phyloP scores from a whole-genome alignment of 192 early-diverging fungal species.

The Chytriomyces sp. region DNA sequence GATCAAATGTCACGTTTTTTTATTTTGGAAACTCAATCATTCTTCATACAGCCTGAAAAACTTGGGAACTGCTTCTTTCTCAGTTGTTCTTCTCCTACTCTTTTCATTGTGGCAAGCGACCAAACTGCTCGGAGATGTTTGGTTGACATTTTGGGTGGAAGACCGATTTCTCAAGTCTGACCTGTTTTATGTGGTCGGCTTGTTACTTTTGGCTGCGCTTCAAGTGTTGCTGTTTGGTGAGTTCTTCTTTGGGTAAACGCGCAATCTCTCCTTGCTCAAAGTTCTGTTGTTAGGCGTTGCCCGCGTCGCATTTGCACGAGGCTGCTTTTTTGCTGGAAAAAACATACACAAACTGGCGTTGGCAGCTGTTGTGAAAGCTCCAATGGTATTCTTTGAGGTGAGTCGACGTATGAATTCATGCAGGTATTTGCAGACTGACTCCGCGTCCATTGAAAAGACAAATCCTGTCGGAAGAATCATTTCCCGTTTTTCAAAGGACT shows the following conservation, averaged over 20 bases:
- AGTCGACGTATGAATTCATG: neutral
- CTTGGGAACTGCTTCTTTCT: constrained; percentile 2
- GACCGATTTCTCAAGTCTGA: neutral
- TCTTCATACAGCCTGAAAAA: constrained; percentile 8
- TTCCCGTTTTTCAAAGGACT: constrained; percentile 69
- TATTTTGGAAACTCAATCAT: neutral
- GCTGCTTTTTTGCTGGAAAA: constrained; percentile 45
- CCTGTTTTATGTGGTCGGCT: neutral
- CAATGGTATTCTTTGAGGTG: constrained; percentile 69
- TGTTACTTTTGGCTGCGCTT: neutral
- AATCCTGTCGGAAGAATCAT: constrained; percentile 78
- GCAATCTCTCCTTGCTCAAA: neutral
- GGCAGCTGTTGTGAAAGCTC: constrained; percentile 66
- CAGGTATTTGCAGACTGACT: neutral
- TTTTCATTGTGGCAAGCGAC: constrained; percentile 16
- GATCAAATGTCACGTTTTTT: neutral
- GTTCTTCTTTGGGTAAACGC: neutral
- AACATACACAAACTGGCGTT: constrained; percentile 66
- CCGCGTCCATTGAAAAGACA: neutral
- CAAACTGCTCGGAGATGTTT: neutral
- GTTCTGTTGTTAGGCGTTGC: neutral
- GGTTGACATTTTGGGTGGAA: constrained; percentile 19
- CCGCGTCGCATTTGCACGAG: neutral
- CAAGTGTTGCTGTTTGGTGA: constrained; percentile 5
- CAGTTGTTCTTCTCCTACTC: neutral